Percentiles rank a stretch among this genome's conserved stretches.
Conservation (phyloP, 306 rosid genomes). For the Sechiopsis laciniata region DNA sequence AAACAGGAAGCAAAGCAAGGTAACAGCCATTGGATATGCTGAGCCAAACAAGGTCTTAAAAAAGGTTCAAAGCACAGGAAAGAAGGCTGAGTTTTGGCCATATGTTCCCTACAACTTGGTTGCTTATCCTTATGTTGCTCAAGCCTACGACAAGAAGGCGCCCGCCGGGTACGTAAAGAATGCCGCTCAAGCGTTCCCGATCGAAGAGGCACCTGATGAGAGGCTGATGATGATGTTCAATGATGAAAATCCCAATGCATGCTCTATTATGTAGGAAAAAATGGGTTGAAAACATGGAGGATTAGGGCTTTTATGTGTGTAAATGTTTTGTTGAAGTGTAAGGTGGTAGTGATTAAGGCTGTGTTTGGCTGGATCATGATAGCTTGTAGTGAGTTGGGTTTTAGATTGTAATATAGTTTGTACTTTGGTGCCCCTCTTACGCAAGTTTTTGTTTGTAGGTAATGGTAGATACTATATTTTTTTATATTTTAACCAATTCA, state of each 20-base stretch:
- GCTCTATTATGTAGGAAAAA: constrained; percentile 53
- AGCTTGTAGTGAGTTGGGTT: neutral
- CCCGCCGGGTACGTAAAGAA: constrained; percentile 78
- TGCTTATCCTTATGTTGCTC: constrained; percentile 73
- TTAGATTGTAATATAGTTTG: neutral
- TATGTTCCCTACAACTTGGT: constrained; percentile 77
- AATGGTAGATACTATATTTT: too few relatives aligned
- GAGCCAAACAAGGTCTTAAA: constrained; percentile 76
- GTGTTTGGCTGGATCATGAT: neutral
- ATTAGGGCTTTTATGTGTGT: neutral
- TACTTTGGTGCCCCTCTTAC: neutral
- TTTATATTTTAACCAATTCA: too few relatives aligned
- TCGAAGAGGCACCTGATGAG: constrained; percentile 55
- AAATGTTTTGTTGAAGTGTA: neutral
- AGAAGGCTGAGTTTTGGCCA: constrained; percentile 88
- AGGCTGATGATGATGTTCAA: constrained; percentile 55
- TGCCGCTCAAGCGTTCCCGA: constrained; percentile 44
- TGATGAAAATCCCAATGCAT: constrained; percentile 86
- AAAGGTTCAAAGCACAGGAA: constrained; percentile 73
- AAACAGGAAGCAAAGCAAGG: constrained; percentile 64
- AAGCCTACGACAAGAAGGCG: constrained; percentile 85
- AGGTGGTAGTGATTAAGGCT: neutral
- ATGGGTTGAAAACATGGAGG: neutral
- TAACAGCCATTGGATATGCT: constrained; percentile 66
- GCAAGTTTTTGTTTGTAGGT: neutral